Evolutionary conservation across 1,284 basidiomycete species (phyloP), one percentile per base, ranked within the genome.

Genomic region (Pascua sp.): DNA sequence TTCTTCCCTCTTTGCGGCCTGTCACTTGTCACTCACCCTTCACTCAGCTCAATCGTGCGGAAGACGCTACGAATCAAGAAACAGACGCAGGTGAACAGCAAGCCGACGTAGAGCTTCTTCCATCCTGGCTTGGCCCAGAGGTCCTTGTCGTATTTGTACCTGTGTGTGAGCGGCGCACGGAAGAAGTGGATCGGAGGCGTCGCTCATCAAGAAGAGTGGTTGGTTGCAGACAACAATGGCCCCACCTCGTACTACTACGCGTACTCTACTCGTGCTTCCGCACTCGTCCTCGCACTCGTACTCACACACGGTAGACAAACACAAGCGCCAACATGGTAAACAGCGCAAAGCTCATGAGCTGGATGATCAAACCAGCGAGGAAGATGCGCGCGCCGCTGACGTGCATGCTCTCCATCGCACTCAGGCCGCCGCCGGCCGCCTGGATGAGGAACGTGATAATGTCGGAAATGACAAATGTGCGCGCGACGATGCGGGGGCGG

Each of bases 371-470:
- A 17, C 85, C 86, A 8, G 78, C 80, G 9, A 88, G 76, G 68
- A 86, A 84, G 24, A 87, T 79, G 84, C 67, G 47, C 11, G 46
- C 53, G 62, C 60, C 59, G 61, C 63, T 42, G 84, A 64, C 17
- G 58, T 57, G n/a, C 75, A 75, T 8, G 51, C 61, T 15, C 55
- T 52, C 52, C 59, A 68, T 42, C 0, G 72, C 67, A 9, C 72
- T 73, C 56, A 78, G 62, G 37, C 75, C 73, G 17, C 78, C 77
- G 15, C 79, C 79, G 8, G 62, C 50, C 4, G 76, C 77, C 74
- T 88, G 86, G 47, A 88, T 82, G 11, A 86, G 73, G 77, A 88
- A 88, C 0, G 86, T 88, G 2, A 80, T 75, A 46, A 62, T 76
- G 65, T 89, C 86, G 15, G 84, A 63, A 49, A 66, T 67, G 11